Percentiles rank a stretch among this genome's conserved stretches.
phyloP scores from a whole-genome alignment of 768 basidiomycete species.

The Tephrocybe sp. region DNA sequence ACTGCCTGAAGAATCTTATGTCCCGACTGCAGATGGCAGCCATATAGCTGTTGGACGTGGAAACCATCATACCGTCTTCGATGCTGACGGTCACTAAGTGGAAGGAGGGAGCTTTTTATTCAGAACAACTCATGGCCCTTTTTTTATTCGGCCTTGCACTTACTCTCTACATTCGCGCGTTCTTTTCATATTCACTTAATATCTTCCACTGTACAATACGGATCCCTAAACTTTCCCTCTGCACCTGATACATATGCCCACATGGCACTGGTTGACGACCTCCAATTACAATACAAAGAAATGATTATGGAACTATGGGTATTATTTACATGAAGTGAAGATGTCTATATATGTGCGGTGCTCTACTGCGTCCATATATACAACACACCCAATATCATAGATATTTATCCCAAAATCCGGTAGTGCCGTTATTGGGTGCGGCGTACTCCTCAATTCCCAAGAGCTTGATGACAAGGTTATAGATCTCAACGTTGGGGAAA shows the following conservation, averaged over 20 bases:
- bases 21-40: constrained; percentile 65
- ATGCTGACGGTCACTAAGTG: constrained; percentile 57
- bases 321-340: background rate
- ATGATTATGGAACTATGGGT: constrained; percentile 8
- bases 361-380: background rate
- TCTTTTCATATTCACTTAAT: background rate
- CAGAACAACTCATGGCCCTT: background rate
- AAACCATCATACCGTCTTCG: constrained; percentile 69
- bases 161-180: background rate
- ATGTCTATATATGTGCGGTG: background rate
- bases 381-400: constrained; percentile 34
- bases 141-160: background rate
- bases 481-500: constrained; percentile 87
- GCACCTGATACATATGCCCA: background rate
- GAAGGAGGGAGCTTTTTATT: background rate
- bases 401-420: constrained; percentile 83
- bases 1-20: constrained; percentile 76
- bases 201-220: constrained; percentile 3
- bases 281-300: constrained; percentile 6
- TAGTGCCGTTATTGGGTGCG: constrained; percentile 74
- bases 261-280: background rate
- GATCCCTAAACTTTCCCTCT: background rate
- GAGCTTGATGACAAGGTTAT: constrained; percentile 77
- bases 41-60: constrained; percentile 49
- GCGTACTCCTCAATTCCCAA: constrained; percentile 59